phyloP scores from a whole-genome alignment of 1,139 yeast genomes.

The Williopsis jadinii region DNA sequence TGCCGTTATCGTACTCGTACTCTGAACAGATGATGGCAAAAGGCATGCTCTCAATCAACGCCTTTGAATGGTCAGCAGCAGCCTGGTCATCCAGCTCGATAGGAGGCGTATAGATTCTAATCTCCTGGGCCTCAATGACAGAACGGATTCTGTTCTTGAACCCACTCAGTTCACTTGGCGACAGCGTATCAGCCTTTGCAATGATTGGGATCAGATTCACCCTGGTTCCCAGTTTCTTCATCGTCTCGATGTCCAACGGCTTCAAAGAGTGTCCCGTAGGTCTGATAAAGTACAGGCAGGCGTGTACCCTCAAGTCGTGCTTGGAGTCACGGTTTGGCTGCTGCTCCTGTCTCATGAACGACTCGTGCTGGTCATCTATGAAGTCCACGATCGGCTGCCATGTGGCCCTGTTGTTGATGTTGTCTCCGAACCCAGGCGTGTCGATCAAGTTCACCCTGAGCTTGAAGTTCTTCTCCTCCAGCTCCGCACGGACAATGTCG shows the following conservation, averaged over 20 bases:
- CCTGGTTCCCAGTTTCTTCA: slow-evolving; percentile 81
- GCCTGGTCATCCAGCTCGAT: slow-evolving; percentile 67
- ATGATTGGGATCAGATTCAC: slow-evolving; percentile 93
- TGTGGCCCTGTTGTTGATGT: slow-evolving; percentile 84
- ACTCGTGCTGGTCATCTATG: slow-evolving; percentile 94
- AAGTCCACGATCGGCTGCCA: slow-evolving; percentile 95
- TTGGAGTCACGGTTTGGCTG: slow-evolving; percentile 71
- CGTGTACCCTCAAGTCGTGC: slow-evolving; percentile 90
- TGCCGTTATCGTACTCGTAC: slow-evolving; percentile 69
- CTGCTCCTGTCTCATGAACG: slow-evolving; percentile 92
- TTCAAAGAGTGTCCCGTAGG: slow-evolving; percentile 95
- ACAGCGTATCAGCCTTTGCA: slow-evolving; percentile 90
- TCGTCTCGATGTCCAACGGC: slow-evolving; percentile 90
- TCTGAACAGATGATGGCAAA: slow-evolving; percentile 91
- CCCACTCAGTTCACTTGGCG: slow-evolving; percentile 70
- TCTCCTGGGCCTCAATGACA: slow-evolving; percentile 87
- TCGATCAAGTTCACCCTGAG: slow-evolving; percentile 84
- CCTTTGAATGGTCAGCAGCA: slow-evolving; percentile 74
- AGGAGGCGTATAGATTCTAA: slow-evolving; percentile 86
- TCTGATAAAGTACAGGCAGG: slow-evolving; percentile 88
- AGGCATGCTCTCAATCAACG: slow-evolving; percentile 86
- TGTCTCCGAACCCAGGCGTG: slow-evolving; percentile 98
- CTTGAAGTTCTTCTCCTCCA: slow-evolving; percentile 88
- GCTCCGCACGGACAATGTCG: slow-evolving; percentile 80
- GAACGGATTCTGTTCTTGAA: slow-evolving; percentile 88